phyloP scores from a whole-genome alignment of 345 rosid genomes.

The Boechera retrofracta region DNA sequence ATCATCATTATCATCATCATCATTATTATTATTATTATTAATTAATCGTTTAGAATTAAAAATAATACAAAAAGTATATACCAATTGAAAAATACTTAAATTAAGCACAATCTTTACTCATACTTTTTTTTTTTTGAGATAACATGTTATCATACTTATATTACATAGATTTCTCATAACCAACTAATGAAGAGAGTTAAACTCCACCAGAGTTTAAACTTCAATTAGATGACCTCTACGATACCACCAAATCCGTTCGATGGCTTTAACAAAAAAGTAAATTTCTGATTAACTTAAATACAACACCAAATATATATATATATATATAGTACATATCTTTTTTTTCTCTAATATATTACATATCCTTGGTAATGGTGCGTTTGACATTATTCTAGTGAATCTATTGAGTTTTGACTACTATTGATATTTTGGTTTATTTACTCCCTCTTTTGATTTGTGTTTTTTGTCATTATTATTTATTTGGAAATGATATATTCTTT shows the following conservation, averaged over 20 bases:
- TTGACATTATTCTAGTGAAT: slow-evolving; percentile 47
- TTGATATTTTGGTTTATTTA: slow-evolving; percentile 5
- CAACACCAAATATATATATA: too few species aligned
- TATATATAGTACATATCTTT: too few species aligned
- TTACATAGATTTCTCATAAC: background rate
- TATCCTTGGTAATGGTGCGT: slow-evolving; percentile 33
- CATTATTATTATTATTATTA: background rate
- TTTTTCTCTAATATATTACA: too few species aligned
- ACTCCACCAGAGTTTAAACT: background rate
- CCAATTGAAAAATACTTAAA: background rate
- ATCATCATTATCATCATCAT: too few species aligned
- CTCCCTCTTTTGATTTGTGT: slow-evolving; percentile 29
- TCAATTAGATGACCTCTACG: background rate
- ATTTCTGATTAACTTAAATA: too few species aligned
- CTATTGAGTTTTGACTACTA: slow-evolving; percentile 13
- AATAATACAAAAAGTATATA: background rate
- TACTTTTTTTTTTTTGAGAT: background rate
- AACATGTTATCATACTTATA: too few species aligned
- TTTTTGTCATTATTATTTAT: slow-evolving; percentile 30
- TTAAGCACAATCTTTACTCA: background rate
- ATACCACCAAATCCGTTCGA: background rate
- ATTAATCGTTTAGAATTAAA: background rate
- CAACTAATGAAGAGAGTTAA: background rate
- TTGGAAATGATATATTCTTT: slow-evolving; percentile 38
- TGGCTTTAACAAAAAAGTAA: background rate